phyloP scores from a whole-genome alignment of 192 early-diverging fungal genomes.

The Nowakowskiella sp. region DNA sequence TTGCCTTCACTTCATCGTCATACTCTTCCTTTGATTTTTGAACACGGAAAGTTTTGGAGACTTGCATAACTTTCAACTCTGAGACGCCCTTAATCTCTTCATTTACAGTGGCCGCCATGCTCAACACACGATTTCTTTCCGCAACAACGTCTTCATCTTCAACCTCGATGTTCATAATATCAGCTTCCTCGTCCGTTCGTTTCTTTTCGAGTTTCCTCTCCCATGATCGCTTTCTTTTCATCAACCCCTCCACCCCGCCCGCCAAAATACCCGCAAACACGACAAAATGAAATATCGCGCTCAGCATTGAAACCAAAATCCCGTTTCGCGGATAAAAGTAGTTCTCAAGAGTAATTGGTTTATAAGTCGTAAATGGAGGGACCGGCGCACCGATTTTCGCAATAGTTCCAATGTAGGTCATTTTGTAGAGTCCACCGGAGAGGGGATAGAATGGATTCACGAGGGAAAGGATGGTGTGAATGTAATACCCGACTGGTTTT shows the following conservation, averaged over 20 bases:
- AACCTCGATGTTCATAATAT: background rate
- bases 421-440: slow-evolving; percentile 11
- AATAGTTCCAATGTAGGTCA: too few species aligned
- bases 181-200: background rate
- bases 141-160: slow-evolving; percentile 26
- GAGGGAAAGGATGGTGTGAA: slow-evolving; percentile 11
- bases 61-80: slow-evolving; percentile 14
- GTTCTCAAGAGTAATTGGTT: slow-evolving; percentile 6
- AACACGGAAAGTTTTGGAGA: slow-evolving; percentile 16
- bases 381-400: slow-evolving; percentile 2
- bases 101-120: slow-evolving; percentile 16
- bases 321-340: slow-evolving; percentile 6
- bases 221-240: too few species aligned
- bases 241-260: too few species aligned
- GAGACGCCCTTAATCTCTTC: too few species aligned
- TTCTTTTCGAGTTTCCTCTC: too few species aligned
- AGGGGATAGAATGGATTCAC: slow-evolving; percentile 12
- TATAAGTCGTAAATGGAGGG: background rate
- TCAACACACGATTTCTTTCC: slow-evolving; percentile 19
- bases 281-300: slow-evolving; percentile 7
- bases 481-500: too few species aligned
- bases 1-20: too few species aligned
- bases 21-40: background rate
- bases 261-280: too few species aligned
- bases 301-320: slow-evolving; percentile 10